A percentile compares a stretch with the other conserved stretches of the same genome.
Conservation (phyloP, 805 yeast species). For the Hanseniaspora thailandica region DNA sequence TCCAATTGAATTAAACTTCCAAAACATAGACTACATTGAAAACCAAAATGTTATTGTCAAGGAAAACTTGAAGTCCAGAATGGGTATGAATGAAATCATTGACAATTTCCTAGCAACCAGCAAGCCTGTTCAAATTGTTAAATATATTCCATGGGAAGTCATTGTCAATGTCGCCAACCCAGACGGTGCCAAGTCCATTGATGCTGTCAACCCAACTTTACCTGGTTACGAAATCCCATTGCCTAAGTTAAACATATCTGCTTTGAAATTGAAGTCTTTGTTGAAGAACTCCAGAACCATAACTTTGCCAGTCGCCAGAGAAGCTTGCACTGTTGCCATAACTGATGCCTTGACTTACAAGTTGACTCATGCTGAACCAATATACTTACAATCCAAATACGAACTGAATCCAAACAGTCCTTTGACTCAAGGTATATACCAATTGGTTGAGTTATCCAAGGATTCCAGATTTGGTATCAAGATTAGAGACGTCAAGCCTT, state of each 20-base stretch:
- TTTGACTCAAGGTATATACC: constrained; percentile 36
- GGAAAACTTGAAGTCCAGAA: constrained; percentile 50
- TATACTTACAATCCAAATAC: constrained; percentile 77
- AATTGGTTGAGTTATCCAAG: constrained; percentile 47
- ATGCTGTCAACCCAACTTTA: constrained; percentile 51
- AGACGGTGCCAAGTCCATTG: constrained; percentile 55
- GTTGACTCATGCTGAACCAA: constrained; percentile 50
- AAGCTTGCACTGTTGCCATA: constrained; percentile 61
- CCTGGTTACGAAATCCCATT: constrained; percentile 68
- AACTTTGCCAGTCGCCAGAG: constrained; percentile 58
- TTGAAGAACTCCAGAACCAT: constrained; percentile 40
- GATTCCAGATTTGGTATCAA: constrained; percentile 60
- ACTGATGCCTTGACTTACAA: constrained; percentile 56
- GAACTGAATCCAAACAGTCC: constrained; percentile 42
- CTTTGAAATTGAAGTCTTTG: constrained; percentile 54
- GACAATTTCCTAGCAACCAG: constrained; percentile 70
- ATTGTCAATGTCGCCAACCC: constrained; percentile 54
- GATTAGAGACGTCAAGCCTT: constrained; percentile 51
- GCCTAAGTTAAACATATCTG: constrained; percentile 59
- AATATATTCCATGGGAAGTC: constrained; percentile 58
- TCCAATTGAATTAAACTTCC: constrained; percentile 16
- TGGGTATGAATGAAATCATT: constrained; percentile 68
- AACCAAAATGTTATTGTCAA: constrained; percentile 33
- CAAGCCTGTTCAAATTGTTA: constrained; percentile 59
- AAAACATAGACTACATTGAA: constrained; percentile 23